phyloP scores from a whole-genome alignment of 1,284 basidiomycete species.

The Agroathelia rolfsii region DNA sequence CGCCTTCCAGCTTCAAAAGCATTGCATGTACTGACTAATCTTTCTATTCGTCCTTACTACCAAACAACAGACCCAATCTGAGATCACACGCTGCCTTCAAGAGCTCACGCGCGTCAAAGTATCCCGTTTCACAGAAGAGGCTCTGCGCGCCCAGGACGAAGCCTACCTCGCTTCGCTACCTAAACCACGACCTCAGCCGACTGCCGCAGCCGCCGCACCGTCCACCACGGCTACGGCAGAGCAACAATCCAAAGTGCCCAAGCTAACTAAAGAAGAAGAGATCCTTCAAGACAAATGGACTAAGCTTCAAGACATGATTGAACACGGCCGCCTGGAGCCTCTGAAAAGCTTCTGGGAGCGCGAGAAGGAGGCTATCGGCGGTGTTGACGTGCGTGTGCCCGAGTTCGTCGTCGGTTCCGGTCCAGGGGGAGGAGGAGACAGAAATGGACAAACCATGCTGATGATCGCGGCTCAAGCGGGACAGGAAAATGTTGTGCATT shows the following conservation, averaged over 20 bases:
- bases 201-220: constrained; percentile 20
- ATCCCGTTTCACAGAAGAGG: constrained; percentile 80
- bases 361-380: constrained; percentile 51
- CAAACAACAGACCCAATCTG: constrained; percentile 70
- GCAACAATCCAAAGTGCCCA: constrained; percentile 42
- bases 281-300: constrained; percentile 65
- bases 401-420: too few species aligned
- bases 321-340: constrained; percentile 75
- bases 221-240: too few species aligned
- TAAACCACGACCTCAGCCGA: constrained; percentile 50
- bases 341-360: constrained; percentile 77
- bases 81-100: constrained; percentile 78
- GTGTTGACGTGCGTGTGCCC: constrained; percentile 53
- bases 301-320: constrained; percentile 82
- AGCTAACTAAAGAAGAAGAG: constrained; percentile 74
- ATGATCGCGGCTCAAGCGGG: constrained; percentile 70
- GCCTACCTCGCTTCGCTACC: constrained; percentile 80
- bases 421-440: too few species aligned
- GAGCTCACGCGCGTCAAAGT: constrained; percentile 84
- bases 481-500: constrained; percentile 69
- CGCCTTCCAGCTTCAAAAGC: too few species aligned
- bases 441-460: constrained; percentile 59
- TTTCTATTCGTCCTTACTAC: not conserved
- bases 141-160: constrained; percentile 78
- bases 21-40: too few species aligned